Evolutionary conservation across 1,139 yeast genomes (phyloP), one percentile per base, ranked within the genome.

Genomic region (Pneumocystis murina): DNA sequence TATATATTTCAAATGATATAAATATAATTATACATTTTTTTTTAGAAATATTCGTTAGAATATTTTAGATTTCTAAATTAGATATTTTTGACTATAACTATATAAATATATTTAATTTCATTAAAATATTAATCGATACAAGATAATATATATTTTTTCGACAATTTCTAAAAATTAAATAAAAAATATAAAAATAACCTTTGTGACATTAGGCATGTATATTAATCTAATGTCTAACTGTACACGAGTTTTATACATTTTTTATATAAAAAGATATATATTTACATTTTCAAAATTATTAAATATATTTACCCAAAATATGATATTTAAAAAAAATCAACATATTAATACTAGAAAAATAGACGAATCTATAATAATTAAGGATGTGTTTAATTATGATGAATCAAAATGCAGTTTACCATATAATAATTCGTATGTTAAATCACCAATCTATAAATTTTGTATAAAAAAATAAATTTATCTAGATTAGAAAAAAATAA

Each of bases 251-350:
- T n/a, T 40, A 16, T 16, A 5, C 7, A n/a, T 40, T 40, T 40
- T 40, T 16, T 3, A 7, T 3, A 40, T 40, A 1, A 40, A 40
- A 40, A 40, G 17, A 40, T n/a, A 40, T 40, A 40, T 40, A 40
- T 7, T n/a, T 40, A 40, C 55, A 10, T 24, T 24, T 1, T 8
- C 14, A 24, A 48, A 48, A 48, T 38, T 16, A 14, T 8, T 10
- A 48, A 24, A 24, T 48, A 48, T 48, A 48, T 20, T 61, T 30
- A 30, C 62, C 41, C 54, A 55, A 61, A n/a, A n/a, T 59, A 39
- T 39, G 14, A 8, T 14, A 28, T 39, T 20, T 8, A 28, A 24
- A 35, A 59, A 28, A 61, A 20, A 20, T 5, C 3, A 16, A 48
- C 12, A 54, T 54, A 6, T 35, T 58, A 10, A 40, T 20, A 7